Evolutionary conservation across 2,329 filamentous ascomycete species (phyloP).

Genomic region (Juglanconis oblonga): DNA sequence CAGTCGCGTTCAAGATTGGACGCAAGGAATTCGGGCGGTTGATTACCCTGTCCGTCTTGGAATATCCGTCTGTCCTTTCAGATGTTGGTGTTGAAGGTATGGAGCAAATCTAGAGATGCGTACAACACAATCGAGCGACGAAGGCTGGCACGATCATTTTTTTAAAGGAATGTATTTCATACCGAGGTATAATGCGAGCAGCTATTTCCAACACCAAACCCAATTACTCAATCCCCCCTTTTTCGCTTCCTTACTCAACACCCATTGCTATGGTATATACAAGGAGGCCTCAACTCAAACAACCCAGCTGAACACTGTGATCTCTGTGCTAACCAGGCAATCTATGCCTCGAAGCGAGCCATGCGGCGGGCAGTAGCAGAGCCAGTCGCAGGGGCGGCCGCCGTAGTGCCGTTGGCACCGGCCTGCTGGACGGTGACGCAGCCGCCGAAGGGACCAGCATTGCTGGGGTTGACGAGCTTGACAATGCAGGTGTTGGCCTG

Average conservation of each 20-base stretch:
- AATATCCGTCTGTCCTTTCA: no score
- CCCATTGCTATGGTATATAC: neutral
- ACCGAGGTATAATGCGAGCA: neutral
- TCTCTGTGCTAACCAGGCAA: no score
- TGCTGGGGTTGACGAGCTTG: constrained; percentile 26
- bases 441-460: constrained; percentile 19
- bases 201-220: neutral
- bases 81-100: neutral
- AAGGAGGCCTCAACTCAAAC: neutral
- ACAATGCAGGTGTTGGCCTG: constrained; percentile 26
- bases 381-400: constrained; percentile 6
- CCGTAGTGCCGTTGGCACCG: neutral
- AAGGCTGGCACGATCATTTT: neutral
- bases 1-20: no score
- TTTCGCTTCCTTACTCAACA: neutral
- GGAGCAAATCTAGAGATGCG: neutral
- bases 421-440: constrained; percentile 19
- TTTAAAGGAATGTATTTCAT: neutral
- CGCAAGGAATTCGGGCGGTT: no score
- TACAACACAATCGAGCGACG: no score
- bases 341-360: constrained; percentile 14
- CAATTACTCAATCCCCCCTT: neutral
- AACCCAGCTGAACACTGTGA: neutral
- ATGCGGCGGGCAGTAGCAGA: constrained; percentile 16
- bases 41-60: no score